These are phyloP conservation scores for Rubia peregrina DNA, from an alignment of 305 asterid genomes.

Conservation along the genomic window DNA sequence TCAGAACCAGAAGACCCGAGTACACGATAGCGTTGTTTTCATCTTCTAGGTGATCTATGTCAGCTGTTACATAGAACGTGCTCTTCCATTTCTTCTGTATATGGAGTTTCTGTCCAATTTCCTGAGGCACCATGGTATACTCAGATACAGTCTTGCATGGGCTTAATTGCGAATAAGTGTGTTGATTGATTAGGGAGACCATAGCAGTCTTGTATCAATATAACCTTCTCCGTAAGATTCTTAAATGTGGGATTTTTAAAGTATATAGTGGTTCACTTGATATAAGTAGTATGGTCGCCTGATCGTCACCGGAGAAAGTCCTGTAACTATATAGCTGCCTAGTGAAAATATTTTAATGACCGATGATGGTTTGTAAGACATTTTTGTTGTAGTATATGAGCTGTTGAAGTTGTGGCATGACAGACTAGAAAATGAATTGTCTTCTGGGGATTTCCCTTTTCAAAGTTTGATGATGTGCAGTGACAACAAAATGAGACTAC, in stretches of 20 bases:
- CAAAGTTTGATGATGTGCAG: too few species aligned
- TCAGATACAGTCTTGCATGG: not conserved
- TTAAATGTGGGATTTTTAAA: not conserved
- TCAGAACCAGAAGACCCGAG: conserved; percentile 93
- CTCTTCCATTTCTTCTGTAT: not conserved
- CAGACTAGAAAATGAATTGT: too few species aligned
- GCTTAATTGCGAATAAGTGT: conserved; percentile 7
- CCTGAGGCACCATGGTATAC: not conserved
- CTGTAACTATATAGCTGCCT: not conserved
- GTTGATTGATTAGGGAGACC: conserved; percentile 2
- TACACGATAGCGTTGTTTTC: conserved; percentile 88
- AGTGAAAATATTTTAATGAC: not conserved
- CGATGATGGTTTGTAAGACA: not conserved
- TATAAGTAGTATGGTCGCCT: not conserved
- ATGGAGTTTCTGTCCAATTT: not conserved
- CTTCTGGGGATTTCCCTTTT: too few species aligned
- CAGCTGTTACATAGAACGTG: not conserved
- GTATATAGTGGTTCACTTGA: not conserved
- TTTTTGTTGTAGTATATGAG: not conserved
- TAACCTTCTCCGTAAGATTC: not conserved
- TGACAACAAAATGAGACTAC: too few species aligned
- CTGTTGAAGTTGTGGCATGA: too few species aligned
- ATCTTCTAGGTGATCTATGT: conserved; percentile 41
- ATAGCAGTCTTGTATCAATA: not conserved
- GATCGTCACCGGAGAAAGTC: not conserved